Evolutionary conservation across 1,284 basidiomycete genomes (phyloP).

Genomic region (Ceratobasidium sp.): DNA sequence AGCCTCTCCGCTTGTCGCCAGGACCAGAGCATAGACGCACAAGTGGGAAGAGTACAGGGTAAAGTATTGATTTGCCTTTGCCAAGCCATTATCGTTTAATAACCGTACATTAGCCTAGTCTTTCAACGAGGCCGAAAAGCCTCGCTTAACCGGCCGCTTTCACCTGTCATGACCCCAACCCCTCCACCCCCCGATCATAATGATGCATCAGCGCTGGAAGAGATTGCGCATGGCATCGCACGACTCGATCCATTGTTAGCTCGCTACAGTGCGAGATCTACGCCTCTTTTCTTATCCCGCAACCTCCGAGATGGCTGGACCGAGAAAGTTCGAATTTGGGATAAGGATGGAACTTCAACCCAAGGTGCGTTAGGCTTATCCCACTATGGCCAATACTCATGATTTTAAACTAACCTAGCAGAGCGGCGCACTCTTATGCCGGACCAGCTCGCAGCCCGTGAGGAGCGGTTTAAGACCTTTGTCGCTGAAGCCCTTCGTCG

Average conservation of each 20-base stretch:
- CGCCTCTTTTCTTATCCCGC: constrained; percentile 19
- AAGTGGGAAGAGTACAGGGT: not conserved
- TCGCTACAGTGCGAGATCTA: constrained; percentile 30
- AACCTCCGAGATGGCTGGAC: constrained; percentile 38
- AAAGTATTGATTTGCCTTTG: not conserved
- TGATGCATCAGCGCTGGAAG: constrained; percentile 3
- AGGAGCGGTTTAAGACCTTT: not conserved
- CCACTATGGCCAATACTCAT: not conserved
- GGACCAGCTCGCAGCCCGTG: not conserved
- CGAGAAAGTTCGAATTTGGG: constrained; percentile 28
- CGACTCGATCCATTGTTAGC: constrained; percentile 22
- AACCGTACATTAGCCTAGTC: not conserved
- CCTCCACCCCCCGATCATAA: constrained; percentile 7
- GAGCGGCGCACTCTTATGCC: too few relatives aligned
- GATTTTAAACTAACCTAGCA: not conserved
- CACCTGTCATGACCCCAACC: constrained; percentile 1
- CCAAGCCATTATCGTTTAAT: not conserved
- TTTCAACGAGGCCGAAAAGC: constrained; percentile 22
- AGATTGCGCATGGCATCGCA: constrained; percentile 15
- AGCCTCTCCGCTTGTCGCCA: not conserved
- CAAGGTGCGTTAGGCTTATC: not conserved
- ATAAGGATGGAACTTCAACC: not conserved
- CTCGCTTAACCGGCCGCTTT: not conserved
- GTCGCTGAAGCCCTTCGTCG: not conserved
- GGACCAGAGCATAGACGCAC: not conserved